These are phyloP conservation scores for Sphaerobolus stellatus DNA, from an alignment of 1,284 basidiomycete species.

Conservation along the genomic window DNA sequence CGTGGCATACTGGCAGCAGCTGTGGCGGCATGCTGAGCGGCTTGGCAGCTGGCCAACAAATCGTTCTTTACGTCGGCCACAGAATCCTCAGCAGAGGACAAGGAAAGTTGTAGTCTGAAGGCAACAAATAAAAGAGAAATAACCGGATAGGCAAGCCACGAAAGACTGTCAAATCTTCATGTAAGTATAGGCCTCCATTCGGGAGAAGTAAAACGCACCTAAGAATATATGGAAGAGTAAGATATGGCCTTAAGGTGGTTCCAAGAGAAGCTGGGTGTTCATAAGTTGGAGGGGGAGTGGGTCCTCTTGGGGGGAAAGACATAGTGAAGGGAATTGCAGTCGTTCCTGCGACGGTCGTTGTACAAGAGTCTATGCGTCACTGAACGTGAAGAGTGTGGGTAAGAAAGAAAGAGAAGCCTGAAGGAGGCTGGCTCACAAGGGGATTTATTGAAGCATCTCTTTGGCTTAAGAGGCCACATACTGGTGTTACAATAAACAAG, in stretches of 20 bases:
- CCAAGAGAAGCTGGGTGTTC: conserved; percentile 5
- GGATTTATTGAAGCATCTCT: too few species aligned
- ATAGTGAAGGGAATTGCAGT: not conserved
- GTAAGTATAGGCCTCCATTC: not conserved
- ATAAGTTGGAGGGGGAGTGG: conserved; percentile 11
- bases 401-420: not conserved
- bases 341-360: conserved; percentile 11
- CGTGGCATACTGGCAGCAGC: conserved; percentile 83
- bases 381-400: too few species aligned
- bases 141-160: conserved; percentile 83
- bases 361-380: too few species aligned
- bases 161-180: conserved; percentile 47
- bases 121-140: conserved; percentile 85
- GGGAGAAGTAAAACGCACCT: not conserved
- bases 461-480: too few species aligned
- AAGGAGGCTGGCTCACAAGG: too few species aligned
- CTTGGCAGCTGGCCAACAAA: conserved; percentile 76
- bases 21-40: conserved; percentile 81
- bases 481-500: too few species aligned
- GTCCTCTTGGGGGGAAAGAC: conserved; percentile 8
- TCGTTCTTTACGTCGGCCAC: conserved; percentile 69
- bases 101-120: conserved; percentile 75
- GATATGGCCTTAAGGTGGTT: conserved; percentile 68
- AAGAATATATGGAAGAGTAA: conserved; percentile 78
- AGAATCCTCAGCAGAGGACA: conserved; percentile 64